These are phyloP conservation scores for Diaporthe velutina DNA, from an alignment of 2,329 filamentous ascomycete species.

Conservation along the genomic window DNA sequence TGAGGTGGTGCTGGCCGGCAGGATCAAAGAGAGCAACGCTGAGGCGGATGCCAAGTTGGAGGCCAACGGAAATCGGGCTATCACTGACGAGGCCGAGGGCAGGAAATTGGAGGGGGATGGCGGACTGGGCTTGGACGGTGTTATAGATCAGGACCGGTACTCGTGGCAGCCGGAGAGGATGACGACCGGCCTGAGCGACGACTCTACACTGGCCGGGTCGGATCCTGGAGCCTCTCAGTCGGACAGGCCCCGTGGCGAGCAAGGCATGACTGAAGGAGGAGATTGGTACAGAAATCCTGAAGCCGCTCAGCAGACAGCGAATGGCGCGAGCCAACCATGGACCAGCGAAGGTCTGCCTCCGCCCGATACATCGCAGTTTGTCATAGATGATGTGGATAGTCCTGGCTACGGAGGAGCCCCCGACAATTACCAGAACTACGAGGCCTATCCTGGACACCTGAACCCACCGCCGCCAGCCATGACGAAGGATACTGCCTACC, in stretches of 20 bases:
- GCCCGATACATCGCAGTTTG: constrained; percentile 16
- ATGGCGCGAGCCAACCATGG: background rate
- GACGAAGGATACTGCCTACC: background rate
- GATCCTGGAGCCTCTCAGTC: background rate
- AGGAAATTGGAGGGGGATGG: background rate
- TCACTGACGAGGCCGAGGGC: background rate
- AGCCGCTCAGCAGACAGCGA: background rate
- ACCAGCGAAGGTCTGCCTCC: background rate
- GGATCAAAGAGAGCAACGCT: constrained; percentile 31
- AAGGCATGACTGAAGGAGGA: background rate
- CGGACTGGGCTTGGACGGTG: background rate
- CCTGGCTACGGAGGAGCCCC: background rate
- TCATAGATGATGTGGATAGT: constrained; percentile 34
- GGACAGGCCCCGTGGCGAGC: background rate
- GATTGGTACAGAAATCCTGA: background rate
- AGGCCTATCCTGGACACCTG: background rate
- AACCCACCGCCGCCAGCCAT: background rate
- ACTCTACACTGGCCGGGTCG: constrained; percentile 22
- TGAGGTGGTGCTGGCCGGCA: constrained; percentile 29
- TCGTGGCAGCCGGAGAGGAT: constrained; percentile 36
- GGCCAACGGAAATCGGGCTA: background rate
- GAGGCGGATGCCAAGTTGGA: constrained; percentile 30
- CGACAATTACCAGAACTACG: background rate
- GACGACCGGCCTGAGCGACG: constrained; percentile 25
- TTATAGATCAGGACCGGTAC: background rate